phyloP scores from a whole-genome alignment of 2,329 filamentous ascomycete species.

The Fusarium musae region DNA sequence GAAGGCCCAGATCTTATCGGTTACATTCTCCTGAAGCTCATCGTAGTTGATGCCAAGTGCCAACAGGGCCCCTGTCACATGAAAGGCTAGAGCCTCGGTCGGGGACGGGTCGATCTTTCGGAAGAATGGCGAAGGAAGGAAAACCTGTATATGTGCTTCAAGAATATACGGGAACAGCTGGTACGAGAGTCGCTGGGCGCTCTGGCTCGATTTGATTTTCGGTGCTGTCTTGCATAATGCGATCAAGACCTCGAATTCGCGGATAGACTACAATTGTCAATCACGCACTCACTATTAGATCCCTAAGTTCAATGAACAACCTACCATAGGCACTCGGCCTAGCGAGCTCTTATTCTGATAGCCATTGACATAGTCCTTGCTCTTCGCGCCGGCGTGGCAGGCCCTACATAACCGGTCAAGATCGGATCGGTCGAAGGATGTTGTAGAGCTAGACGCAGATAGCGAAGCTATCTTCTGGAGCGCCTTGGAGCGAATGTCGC shows the following conservation, averaged over 20 bases:
- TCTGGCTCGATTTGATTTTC: conserved; percentile 73
- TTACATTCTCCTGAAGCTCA: conserved; percentile 72
- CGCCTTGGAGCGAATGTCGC: conserved; percentile 70
- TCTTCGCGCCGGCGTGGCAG: conserved; percentile 60
- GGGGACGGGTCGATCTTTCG: conserved; percentile 86
- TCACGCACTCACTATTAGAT: background rate
- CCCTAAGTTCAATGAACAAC: conserved; percentile 11
- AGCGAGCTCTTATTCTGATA: conserved; percentile 57
- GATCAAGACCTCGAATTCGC: conserved; percentile 91
- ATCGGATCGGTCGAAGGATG: conserved; percentile 70
- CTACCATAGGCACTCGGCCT: conserved; percentile 71
- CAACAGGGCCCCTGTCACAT: conserved; percentile 84
- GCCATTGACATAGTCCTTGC: conserved; percentile 61
- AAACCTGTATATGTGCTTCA: conserved; percentile 82
- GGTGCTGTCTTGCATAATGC: conserved; percentile 92
- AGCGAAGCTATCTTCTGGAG: conserved; percentile 73
- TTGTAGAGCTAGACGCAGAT: conserved; percentile 64
- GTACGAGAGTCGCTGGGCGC: conserved; percentile 80
- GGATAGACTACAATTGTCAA: conserved; percentile 71
- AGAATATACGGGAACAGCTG: conserved; percentile 87
- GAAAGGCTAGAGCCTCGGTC: conserved; percentile 83
- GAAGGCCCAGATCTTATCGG: conserved; percentile 76
- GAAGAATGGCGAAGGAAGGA: conserved; percentile 84
- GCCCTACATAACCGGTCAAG: conserved; percentile 71
- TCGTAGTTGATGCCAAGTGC: conserved; percentile 79